Evolutionary conservation across 139 green algal species (phyloP), one percentile per base, ranked within the genome.

Genomic region (Chlorella sp.): DNA sequence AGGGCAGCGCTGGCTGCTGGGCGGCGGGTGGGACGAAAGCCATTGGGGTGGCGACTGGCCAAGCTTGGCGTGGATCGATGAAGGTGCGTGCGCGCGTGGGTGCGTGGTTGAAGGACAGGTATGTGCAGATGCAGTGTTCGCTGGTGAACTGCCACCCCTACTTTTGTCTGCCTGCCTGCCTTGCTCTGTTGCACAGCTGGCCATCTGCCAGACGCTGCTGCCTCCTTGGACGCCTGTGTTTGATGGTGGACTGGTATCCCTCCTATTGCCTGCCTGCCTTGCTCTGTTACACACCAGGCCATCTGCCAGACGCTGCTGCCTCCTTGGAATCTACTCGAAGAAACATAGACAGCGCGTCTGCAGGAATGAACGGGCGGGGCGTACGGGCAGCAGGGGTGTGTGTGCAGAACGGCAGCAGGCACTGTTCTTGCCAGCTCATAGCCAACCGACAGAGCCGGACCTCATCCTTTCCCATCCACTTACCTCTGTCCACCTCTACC

Each of bases 1-100:
- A 57, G 48, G 48, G 48, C 48, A 57, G 48, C 40, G 85, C 24
- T 97, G 95, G 94, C n/a, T 97, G 61, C 76, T 96, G 76, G 95
- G 95, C 3, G 88, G 88, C 0, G 85, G 89, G 7, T 97, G 95
- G 95, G 91, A 95, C 68, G 92, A 96, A 80, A 66, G 39, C 21
- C 37, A 83, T 2, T 96, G 93, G 94, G 94, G 92, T 19, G 93
- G 93, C n/a, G 73, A 88, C 71, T 76, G 93, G 64, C 93, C 92
- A 76, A 73, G 81, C 30, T 89, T 76, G 3, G 83, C 61, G 32
- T 96, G 92, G 93, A 88, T 96, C 22, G 92, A 95, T 66, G 79
- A 24, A 34, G 89, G 82, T 79, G 61, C 37, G 83, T 14, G 28
- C 28, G 79, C 12, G 21, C 28, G 4, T 28, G 42, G 40, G 0